Evolutionary conservation across 768 basidiomycete species (phyloP).

Genomic region (Suillus ampliporus): DNA sequence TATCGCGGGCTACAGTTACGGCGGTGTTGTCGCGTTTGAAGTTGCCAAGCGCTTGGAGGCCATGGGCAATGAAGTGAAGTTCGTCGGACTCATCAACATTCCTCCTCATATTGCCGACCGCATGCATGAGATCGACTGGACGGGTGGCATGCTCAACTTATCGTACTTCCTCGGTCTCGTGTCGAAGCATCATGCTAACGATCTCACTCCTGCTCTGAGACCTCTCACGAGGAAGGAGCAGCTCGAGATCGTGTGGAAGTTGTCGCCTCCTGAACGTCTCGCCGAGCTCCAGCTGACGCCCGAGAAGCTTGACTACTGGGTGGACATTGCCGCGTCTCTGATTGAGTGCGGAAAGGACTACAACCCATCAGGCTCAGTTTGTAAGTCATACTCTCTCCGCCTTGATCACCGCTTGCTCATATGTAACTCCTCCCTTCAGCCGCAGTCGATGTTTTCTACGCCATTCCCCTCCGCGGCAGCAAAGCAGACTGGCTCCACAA

Average conservation of each 20-base stretch:
- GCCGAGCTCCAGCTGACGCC: constrained; percentile 35
- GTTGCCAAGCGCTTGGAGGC: constrained; percentile 38
- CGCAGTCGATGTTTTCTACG: constrained; percentile 32
- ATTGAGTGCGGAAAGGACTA: constrained; percentile 37
- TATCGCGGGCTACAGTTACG: constrained; percentile 45
- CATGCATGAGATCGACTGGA: constrained; percentile 48
- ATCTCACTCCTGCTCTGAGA: constrained; percentile 26
- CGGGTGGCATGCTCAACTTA: constrained; percentile 46
- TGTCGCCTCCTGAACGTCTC: constrained; percentile 34
- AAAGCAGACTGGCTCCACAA: constrained; percentile 37
- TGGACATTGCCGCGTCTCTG: constrained; percentile 33
- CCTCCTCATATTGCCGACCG: constrained; percentile 45
- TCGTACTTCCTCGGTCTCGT: constrained; percentile 47
- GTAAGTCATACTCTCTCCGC: constrained; percentile 22
- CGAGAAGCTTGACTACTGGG: constrained; percentile 33
- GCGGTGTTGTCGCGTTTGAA: constrained; percentile 44
- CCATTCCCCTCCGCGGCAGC: constrained; percentile 31
- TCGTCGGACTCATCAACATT: constrained; percentile 42
- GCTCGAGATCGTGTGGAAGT: constrained; percentile 30
- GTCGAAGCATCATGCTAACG: constrained; percentile 29
- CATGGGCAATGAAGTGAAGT: constrained; percentile 36
- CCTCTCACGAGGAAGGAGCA: constrained; percentile 29
- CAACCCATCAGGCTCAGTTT: constrained; percentile 29
- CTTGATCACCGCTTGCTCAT: background rate
- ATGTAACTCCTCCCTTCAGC: constrained; percentile 20